These are phyloP conservation scores for Albugo laibachii DNA, from an alignment of 352 stramenopile species.

Conservation along the genomic window DNA sequence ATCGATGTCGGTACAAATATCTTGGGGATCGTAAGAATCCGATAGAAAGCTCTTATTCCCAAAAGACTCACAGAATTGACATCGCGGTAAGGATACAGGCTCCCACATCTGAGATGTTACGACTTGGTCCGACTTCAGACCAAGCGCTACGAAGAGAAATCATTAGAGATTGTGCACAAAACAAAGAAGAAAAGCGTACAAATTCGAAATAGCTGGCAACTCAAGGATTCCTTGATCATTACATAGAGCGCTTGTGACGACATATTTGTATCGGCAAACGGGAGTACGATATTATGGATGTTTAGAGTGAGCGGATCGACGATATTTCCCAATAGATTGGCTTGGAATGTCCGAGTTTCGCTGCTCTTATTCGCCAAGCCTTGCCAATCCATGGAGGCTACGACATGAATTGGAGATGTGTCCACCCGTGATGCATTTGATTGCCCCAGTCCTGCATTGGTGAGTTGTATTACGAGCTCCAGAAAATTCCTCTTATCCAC, in stretches of 20 bases:
- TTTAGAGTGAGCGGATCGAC: background rate
- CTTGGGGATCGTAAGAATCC: background rate
- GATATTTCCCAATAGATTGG: slow-evolving; percentile 2
- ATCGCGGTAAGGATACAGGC: slow-evolving; percentile 22
- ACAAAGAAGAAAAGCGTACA: slow-evolving; percentile 9
- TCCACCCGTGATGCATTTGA: slow-evolving; percentile 13
- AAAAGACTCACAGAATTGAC: slow-evolving; percentile 29
- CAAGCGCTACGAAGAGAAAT: slow-evolving; percentile 4
- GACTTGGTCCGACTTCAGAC: background rate
- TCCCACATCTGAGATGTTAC: slow-evolving; percentile 16
- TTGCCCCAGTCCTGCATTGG: slow-evolving; percentile 19
- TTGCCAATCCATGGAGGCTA: slow-evolving; percentile 11
- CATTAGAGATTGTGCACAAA: background rate
- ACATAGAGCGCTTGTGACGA: slow-evolving; percentile 14
- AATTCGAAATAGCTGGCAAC: slow-evolving; percentile 35
- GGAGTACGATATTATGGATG: background rate
- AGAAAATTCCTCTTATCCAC: slow-evolving; percentile 7
- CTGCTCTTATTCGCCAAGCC: slow-evolving; percentile 5
- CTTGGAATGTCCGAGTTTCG: slow-evolving; percentile 2
- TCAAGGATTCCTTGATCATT: slow-evolving; percentile 21
- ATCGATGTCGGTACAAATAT: slow-evolving; percentile 13
- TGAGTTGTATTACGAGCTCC: slow-evolving; percentile 13
- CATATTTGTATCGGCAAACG: slow-evolving; percentile 1
- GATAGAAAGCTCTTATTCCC: slow-evolving; percentile 3
- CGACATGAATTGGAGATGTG: slow-evolving; percentile 15